Percentiles rank a stretch among this genome's conserved stretches.
Conservation (phyloP, 805 yeast genomes). For the Metschnikowia aberdeeniae region DNA sequence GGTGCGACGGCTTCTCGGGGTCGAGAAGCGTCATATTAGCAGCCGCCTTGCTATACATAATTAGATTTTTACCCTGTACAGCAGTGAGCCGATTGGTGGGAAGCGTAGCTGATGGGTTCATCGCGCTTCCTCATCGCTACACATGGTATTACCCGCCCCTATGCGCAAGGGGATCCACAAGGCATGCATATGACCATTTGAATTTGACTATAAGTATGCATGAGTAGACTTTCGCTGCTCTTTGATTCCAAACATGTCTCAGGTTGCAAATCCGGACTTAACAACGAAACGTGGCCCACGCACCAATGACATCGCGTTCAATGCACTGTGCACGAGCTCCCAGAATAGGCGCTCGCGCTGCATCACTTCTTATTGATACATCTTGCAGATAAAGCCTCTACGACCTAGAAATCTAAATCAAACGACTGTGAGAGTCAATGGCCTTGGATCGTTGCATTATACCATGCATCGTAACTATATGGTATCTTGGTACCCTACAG, state of each 20-base stretch:
- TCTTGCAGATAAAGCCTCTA: not conserved
- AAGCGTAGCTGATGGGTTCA: not conserved
- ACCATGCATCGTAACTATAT: too few relatives aligned
- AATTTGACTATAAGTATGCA: not conserved
- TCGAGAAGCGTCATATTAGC: not conserved
- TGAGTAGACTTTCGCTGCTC: too few relatives aligned
- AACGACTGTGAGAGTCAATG: too few relatives aligned
- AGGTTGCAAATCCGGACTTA: too few relatives aligned
- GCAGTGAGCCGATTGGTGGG: too few relatives aligned
- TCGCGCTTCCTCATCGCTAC: slow-evolving; percentile 3
- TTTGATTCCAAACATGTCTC: too few relatives aligned
- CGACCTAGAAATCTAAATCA: too few relatives aligned
- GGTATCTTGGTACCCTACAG: not conserved
- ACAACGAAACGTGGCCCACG: not conserved
- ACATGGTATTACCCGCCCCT: slow-evolving; percentile 3
- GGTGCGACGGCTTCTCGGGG: not conserved
- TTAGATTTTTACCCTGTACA: too few relatives aligned
- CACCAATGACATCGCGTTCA: slow-evolving; percentile 1
- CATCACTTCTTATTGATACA: not conserved
- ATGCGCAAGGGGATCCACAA: not conserved
- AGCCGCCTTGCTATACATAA: not conserved
- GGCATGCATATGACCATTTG: not conserved
- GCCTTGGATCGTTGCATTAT: too few relatives aligned
- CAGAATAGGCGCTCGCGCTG: not conserved
- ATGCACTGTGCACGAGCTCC: not conserved